A percentile compares a stretch with the other conserved stretches of the same genome.
These are phyloP conservation scores for Mycena leptocephala DNA, from an alignment of 768 basidiomycete species.

Conservation along the genomic window DNA sequence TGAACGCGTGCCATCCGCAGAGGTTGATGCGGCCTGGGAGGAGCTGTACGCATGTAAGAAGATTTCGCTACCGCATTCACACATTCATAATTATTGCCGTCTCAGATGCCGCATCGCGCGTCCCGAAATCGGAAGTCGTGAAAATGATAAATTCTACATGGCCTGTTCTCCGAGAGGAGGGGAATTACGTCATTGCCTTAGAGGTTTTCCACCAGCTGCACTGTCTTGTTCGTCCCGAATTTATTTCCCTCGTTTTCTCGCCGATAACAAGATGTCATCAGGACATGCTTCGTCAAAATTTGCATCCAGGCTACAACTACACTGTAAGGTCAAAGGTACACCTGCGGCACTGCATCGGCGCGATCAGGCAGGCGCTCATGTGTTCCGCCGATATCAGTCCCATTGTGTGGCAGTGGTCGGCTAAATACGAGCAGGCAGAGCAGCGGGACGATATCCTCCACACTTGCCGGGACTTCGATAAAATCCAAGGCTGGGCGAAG, in stretches of 20 bases:
- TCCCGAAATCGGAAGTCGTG: constrained; percentile 31
- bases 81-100: too few relatives aligned
- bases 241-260: background rate
- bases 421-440: constrained; percentile 20
- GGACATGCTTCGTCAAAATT: constrained; percentile 32
- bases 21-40: constrained; percentile 38
- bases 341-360: constrained; percentile 36
- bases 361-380: constrained; percentile 36
- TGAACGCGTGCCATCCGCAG: constrained; percentile 28
- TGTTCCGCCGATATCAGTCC: constrained; percentile 37
- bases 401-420: constrained; percentile 38
- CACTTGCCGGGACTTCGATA: constrained; percentile 34
- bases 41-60: constrained; percentile 33
- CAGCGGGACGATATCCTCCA: constrained; percentile 37
- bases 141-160: constrained; percentile 36
- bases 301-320: constrained; percentile 31
- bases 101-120: constrained; percentile 30
- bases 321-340: constrained; percentile 11
- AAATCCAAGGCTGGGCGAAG: constrained; percentile 33
- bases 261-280: background rate
- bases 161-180: constrained; percentile 35
- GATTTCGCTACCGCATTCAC: too few relatives aligned
- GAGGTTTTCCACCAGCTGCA: constrained; percentile 43
- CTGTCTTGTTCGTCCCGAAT: constrained; percentile 31
- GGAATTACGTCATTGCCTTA: constrained; percentile 34